Evolutionary conservation across 495 filamentous ascomycete species (phyloP), one percentile per base, ranked within the genome.

Genomic region (Daldinia concentrica): DNA sequence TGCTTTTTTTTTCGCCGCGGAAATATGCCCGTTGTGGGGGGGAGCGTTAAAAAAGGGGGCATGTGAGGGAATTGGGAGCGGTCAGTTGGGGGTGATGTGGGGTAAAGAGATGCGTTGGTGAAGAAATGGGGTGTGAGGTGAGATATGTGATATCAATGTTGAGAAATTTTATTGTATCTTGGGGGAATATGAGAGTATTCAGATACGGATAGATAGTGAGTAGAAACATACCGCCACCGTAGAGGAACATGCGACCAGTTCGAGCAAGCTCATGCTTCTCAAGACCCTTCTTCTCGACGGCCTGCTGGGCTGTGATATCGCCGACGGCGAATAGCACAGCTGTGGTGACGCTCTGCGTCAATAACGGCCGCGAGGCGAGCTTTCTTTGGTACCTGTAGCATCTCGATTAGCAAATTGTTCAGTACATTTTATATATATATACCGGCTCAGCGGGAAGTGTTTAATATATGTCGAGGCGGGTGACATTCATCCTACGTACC

Each of bases 251-350:
- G 62, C 95, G 90, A 2, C 87, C 90, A 2, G 95, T 98, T 36
- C 95, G 88, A 17, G 85, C 84, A 41, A 92, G 78, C 74, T 97
- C 91, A 74, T 99, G 95, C 68, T 93, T 92, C 52, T 90, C 81
- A 29, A 91, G 66, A 36, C 94, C 94, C 72, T 84, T 87, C 76
- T 88, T 89, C 81, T 98, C 95, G 58, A 99, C 92, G n/a, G 82
- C 85, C 80, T 99, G 95, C 75, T 99, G 95, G n/a, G 95, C 93
- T 60, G 97, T 87, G 59, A 90, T 84, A 80, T 99, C 95, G 67
- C 95, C 95, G 17, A 93, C 89, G 39, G 91, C 94, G 79, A 98
- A 99, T 62, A 99, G 88, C 56, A 97, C 79, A 30, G 91, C 89
- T 32, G 94, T 96, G 54, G 93, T 97, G 64, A 97, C 78, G 77